Evolutionary conservation across 2,329 filamentous ascomycete species (phyloP), one percentile per base, ranked within the genome.

Genomic region (Neofusicoccum ribis): DNA sequence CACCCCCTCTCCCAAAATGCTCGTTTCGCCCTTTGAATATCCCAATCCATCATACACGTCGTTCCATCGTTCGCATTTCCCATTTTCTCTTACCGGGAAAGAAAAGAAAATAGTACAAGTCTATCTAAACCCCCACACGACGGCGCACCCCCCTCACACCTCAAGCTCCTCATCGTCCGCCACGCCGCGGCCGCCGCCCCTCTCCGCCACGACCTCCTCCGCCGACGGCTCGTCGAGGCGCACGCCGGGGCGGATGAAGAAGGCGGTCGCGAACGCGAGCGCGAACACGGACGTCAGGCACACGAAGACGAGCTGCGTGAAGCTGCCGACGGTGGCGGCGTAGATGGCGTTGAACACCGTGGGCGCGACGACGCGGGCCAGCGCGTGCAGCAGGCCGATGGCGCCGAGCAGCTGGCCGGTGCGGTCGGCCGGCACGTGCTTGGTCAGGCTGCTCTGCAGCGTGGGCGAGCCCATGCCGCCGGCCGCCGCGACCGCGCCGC

Each of bases 341-440:
- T 96, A 99, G 9, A 98, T 86, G 5, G 91, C 86, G 72, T 95
- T 96, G 78, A 97, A 96, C 1, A 94, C 73, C 0, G 92, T 85
- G 0, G 95, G 95, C 0, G 90, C 89, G 12, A 96, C 75, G 2
- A 98, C 88, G 67, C 93, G 84, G 3, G 91, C 87, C 41, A 97
- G 79, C 0, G 92, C 91, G 77, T 98, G 94, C 65, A 98, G 79
- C 67, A 98, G 82, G 0, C 94, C 95, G 15, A 89, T 90, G 1
- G 93, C 93, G 23, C 95, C 95, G 0, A 99, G 84, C n/a, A 98
- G 81, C 75, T 95, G 89, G 0, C 95, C 95, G 0, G 95, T 89
- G 52, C 86, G 86, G 68, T 95, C 91, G 0, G 88, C 83, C 0
- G 93, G 92, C 0, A 98, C 89, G 76, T 98, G 95, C 75, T 97